These are phyloP conservation scores for Penicillium sp. DNA, from an alignment of 2,329 filamentous ascomycete species.

Conservation along the genomic window DNA sequence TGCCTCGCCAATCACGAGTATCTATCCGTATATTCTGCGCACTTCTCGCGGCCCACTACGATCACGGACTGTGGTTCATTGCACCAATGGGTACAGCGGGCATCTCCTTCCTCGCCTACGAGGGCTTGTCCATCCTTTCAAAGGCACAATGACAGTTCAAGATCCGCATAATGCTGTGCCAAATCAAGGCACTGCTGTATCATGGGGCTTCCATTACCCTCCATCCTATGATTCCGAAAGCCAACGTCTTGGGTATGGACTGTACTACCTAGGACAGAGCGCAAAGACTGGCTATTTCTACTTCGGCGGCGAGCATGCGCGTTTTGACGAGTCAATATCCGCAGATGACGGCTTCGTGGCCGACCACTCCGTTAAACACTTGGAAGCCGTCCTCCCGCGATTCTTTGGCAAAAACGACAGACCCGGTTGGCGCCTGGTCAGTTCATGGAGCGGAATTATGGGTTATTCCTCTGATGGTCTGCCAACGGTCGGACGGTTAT, in stretches of 20 bases:
- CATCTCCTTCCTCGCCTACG: slow-evolving; percentile 43
- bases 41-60: slow-evolving; percentile 39
- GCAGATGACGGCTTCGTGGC: slow-evolving; percentile 23
- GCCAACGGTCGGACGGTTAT: slow-evolving; percentile 52
- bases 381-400: slow-evolving; percentile 17
- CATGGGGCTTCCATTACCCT: slow-evolving; percentile 33
- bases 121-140: slow-evolving; percentile 39
- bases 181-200: slow-evolving; percentile 20
- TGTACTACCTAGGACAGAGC: slow-evolving; percentile 30
- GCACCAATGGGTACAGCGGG: slow-evolving; percentile 44
- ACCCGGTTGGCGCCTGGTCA: slow-evolving; percentile 21
- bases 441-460: slow-evolving; percentile 45
- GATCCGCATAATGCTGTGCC: slow-evolving; percentile 21
- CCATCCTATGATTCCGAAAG: slow-evolving; percentile 19
- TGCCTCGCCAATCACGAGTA: slow-evolving; percentile 1
- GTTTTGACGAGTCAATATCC: slow-evolving; percentile 18
- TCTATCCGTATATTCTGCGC: slow-evolving; percentile 28
- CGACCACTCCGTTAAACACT: slow-evolving; percentile 16
- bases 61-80: slow-evolving; percentile 40
- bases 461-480: slow-evolving; percentile 50
- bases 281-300: slow-evolving; percentile 27
- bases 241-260: slow-evolving; percentile 14
- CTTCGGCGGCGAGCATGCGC: slow-evolving; percentile 27
- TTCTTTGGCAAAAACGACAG: slow-evolving; percentile 18
- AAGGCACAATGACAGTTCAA: slow-evolving; percentile 47